Percentiles rank a stretch among this genome's conserved stretches.
These are phyloP conservation scores for Lentinus tigrinus DNA, from an alignment of 768 basidiomycete genomes.

Conservation along the genomic window DNA sequence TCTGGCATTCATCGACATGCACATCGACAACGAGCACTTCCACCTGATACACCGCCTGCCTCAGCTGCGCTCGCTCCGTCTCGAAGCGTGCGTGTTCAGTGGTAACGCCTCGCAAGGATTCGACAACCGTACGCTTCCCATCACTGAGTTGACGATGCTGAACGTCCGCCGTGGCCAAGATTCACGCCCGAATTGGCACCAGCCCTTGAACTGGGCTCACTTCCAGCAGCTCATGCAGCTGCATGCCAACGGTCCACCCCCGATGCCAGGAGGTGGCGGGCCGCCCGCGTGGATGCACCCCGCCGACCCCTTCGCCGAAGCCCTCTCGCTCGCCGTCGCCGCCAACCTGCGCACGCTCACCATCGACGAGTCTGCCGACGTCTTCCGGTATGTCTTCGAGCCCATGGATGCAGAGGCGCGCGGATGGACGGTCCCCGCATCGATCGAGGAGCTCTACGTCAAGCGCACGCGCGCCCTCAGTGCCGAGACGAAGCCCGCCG, in stretches of 20 bases:
- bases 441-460: slow-evolving; percentile 24
- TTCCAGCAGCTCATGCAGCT: neutral
- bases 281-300: slow-evolving; percentile 9
- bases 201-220: neutral
- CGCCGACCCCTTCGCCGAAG: slow-evolving; percentile 18
- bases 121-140: slow-evolving; percentile 35
- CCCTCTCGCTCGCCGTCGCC: slow-evolving; percentile 35
- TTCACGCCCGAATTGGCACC: neutral
- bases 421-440: slow-evolving; percentile 16
- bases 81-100: slow-evolving; percentile 40
- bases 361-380: slow-evolving; percentile 42
- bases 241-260: no score
- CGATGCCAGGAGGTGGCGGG: neutral
- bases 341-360: slow-evolving; percentile 39
- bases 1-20: slow-evolving; percentile 37
- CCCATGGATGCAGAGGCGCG: slow-evolving; percentile 13
- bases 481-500: slow-evolving; percentile 4
- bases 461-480: slow-evolving; percentile 16
- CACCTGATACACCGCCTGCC: slow-evolving; percentile 37
- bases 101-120: slow-evolving; percentile 10
- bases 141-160: slow-evolving; percentile 42
- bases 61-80: slow-evolving; percentile 35
- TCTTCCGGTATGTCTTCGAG: slow-evolving; percentile 32
- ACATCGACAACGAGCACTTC: slow-evolving; percentile 38
- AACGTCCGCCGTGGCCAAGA: slow-evolving; percentile 31